These are phyloP conservation scores for Trichosporon sp. DNA, from an alignment of 1,284 basidiomycete genomes.

Conservation along the genomic window DNA sequence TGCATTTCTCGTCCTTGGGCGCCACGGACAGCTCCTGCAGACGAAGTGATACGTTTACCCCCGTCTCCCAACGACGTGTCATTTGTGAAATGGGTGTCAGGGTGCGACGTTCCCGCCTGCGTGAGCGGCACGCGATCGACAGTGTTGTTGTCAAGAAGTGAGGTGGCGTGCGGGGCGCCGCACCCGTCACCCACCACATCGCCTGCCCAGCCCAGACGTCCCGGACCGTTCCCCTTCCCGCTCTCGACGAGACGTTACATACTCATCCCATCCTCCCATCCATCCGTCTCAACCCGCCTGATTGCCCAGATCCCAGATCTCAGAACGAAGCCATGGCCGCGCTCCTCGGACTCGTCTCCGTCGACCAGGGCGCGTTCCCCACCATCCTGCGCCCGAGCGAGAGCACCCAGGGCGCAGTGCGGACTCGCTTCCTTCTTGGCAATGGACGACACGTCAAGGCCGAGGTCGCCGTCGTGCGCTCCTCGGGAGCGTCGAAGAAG, in stretches of 20 bases:
- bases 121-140: background rate
- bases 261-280: background rate
- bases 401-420: slow-evolving; percentile 43
- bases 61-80: background rate
- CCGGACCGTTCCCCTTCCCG: background rate
- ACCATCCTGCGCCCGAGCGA: slow-evolving; percentile 1
- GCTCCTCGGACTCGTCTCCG: slow-evolving; percentile 2
- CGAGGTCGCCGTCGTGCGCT: slow-evolving; percentile 35
- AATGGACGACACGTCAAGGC: slow-evolving; percentile 40
- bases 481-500: slow-evolving; percentile 15
- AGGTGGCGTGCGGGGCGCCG: slow-evolving; percentile 8
- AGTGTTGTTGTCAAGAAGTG: background rate
- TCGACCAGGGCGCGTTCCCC: slow-evolving; percentile 12
- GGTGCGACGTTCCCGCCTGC: background rate
- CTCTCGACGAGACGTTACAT: background rate
- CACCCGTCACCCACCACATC: background rate
- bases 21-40: too few species aligned
- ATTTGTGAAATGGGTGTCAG: background rate
- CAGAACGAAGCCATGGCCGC: background rate
- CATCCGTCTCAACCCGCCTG: background rate
- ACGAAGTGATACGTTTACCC: background rate
- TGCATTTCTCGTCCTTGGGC: too few species aligned
- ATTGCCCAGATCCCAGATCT: background rate
- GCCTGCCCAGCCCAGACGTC: background rate
- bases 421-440: slow-evolving; percentile 56